Percentiles rank a stretch among this genome's conserved stretches.
These are phyloP conservation scores for Alnus rubra DNA, from an alignment of 306 rosid genomes.

Conservation along the genomic window DNA sequence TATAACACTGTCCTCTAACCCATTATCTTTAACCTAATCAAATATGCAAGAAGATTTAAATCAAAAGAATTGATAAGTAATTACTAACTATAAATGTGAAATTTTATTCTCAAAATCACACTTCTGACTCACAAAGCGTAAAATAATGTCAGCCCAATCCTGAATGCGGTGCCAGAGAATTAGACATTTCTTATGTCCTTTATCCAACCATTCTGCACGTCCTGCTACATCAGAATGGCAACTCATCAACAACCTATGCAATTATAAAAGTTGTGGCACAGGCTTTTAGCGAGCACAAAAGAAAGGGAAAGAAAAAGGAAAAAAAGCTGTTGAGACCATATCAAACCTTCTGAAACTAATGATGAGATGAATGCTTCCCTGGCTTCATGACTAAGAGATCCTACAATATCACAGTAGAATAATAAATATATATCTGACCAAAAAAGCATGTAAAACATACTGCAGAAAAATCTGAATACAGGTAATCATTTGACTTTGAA, in stretches of 20 bases:
- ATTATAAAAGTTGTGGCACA: neutral
- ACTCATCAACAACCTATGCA: neutral
- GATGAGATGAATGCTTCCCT: slow-evolving; percentile 72
- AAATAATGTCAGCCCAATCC: slow-evolving; percentile 88
- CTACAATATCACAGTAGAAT: slow-evolving; percentile 58
- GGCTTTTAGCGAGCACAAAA: neutral
- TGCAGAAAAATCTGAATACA: slow-evolving; percentile 1
- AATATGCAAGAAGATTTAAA: slow-evolving; percentile 22
- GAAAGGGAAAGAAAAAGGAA: neutral
- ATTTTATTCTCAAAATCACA: slow-evolving; percentile 19
- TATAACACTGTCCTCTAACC: slow-evolving; percentile 81
- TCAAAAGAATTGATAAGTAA: neutral
- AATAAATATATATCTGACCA: slow-evolving; percentile 18
- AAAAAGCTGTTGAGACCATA: neutral
- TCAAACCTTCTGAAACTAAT: slow-evolving; percentile 76
- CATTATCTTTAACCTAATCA: slow-evolving; percentile 77
- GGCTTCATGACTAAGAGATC: slow-evolving; percentile 86
- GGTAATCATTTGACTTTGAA: neutral
- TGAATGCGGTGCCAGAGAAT: slow-evolving; percentile 88
- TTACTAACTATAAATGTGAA: slow-evolving; percentile 6
- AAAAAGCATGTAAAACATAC: slow-evolving; percentile 21
- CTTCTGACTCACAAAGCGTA: slow-evolving; percentile 61
- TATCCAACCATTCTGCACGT: slow-evolving; percentile 93
- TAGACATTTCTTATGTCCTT: slow-evolving; percentile 85
- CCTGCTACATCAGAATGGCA: slow-evolving; percentile 52